Conservation (phyloP, 768 basidiomycete genomes). For the Tylopilus rubrobrunneus region DNA sequence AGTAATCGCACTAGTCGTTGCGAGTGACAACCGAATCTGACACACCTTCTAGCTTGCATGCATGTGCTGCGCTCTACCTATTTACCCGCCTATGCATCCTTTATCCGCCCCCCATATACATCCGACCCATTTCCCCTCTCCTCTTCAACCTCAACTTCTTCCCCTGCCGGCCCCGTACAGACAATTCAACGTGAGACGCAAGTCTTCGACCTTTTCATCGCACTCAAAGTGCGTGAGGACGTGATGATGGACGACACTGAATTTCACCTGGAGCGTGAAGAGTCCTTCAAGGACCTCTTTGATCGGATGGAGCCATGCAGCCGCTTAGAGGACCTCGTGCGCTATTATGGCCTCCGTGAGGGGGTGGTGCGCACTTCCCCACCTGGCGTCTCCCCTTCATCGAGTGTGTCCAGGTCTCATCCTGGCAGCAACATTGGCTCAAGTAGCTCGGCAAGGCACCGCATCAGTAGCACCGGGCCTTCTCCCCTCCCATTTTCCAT, state of each 20-base stretch:
- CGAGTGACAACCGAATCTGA: neutral
- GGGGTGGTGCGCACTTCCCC: slow-evolving; percentile 29
- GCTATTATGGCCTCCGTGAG: slow-evolving; percentile 38
- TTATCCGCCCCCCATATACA: slow-evolving; percentile 65
- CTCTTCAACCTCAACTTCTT: slow-evolving; percentile 19
- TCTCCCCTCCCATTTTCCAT: slow-evolving; percentile 32
- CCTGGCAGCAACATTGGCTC: neutral
- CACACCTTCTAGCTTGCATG: slow-evolving; percentile 57
- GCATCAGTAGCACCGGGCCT: neutral
- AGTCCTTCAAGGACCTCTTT: slow-evolving; percentile 76
- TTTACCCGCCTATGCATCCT: slow-evolving; percentile 57
- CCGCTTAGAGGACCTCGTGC: slow-evolving; percentile 72
- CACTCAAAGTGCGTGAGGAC: slow-evolving; percentile 77
- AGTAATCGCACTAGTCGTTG: slow-evolving; percentile 31
- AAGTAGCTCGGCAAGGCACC: neutral
- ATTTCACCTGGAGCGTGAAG: slow-evolving; percentile 71
- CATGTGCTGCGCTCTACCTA: slow-evolving; percentile 76
- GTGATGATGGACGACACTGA: slow-evolving; percentile 70
- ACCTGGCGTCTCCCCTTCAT: slow-evolving; percentile 2
- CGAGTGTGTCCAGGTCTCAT: neutral
- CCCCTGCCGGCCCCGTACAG: slow-evolving; percentile 30
- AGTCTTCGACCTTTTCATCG: slow-evolving; percentile 75
- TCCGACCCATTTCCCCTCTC: slow-evolving; percentile 74
- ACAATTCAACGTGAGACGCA: slow-evolving; percentile 68
- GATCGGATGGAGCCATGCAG: slow-evolving; percentile 71